Base-by-base conservation (phyloP, 1,139 yeast genomes). In the Torulaspora globosa region DNA sequence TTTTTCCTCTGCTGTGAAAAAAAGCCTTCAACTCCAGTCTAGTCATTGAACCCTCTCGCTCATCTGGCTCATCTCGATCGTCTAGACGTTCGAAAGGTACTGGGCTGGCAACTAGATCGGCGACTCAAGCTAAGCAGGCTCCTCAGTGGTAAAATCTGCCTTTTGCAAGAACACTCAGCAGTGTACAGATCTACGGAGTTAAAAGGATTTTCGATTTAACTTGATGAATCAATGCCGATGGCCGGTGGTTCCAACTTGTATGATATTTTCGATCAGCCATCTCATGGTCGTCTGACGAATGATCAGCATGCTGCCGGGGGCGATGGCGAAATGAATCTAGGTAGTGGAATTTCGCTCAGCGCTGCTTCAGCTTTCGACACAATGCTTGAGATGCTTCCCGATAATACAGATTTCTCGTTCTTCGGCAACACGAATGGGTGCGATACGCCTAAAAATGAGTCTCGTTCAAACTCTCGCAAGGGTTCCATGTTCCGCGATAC, bases 331-430 rank as follows among this genome's bases (percentile, higher is more conserved):
- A 27, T 49, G 23, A 39, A 32, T 10, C 41, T 41, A 11, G 44
- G 44, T 29, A 34, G 47, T 18, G 33, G 48, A 9, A 45, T 42
- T 35, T 44, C 49, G 14, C 40, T 41, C 34, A 44, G 39, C 28
- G 46, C 48, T 19, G 32, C 50, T n/a, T 37, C 50, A 10, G 49
- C 56, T 7, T 62, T 64, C 43, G 69, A 65, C 44, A 47, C 63
- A 5, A 65, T 65, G 69, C 46, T 65, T 37, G 69, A 65, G 48
- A 60, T 60, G 12, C 47, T 65, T 23, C 69, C 69, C 2, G 69
- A 64, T 49, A 63, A 57, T 27, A 44, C 63, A 16, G 57, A 56
- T 35, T 34, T 46, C 48, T 26, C 49, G 39, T 32, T 44, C 8
- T 44, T 44, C 21, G 28, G 44, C 3, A 10, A 31, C 16, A 12